phyloP scores from a whole-genome alignment of 805 yeast species.

The Candida xiaguanensis region DNA sequence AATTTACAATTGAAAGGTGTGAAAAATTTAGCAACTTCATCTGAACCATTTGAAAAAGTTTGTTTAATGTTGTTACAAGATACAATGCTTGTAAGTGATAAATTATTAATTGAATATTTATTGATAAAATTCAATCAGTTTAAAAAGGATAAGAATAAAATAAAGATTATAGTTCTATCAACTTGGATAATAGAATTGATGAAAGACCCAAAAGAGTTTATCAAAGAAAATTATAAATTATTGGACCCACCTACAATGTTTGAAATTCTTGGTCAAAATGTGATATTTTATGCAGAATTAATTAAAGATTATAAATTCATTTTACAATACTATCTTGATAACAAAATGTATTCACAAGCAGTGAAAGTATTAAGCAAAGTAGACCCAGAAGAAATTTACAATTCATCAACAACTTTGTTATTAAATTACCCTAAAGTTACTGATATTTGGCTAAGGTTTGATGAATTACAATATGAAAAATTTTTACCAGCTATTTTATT shows the following conservation, averaged over 20 bases:
- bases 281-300: conserved; percentile 64
- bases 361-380: conserved; percentile 43
- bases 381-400: conserved; percentile 45
- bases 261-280: conserved; percentile 66
- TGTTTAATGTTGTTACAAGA: conserved; percentile 46
- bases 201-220: conserved; percentile 31
- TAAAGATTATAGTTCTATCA: conserved; percentile 45
- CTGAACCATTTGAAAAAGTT: conserved; percentile 65
- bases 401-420: conserved; percentile 65
- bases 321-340: conserved; percentile 62
- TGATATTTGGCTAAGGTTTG: conserved; percentile 70
- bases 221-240: conserved; percentile 41
- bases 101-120: conserved; percentile 32
- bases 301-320: conserved; percentile 69
- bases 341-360: conserved; percentile 72
- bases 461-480: conserved; percentile 40
- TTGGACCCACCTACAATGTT: conserved; percentile 69
- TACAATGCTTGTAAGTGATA: conserved; percentile 16
- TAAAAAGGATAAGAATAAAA: conserved; percentile 24
- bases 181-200: conserved; percentile 65
- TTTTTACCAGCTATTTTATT: conserved; percentile 74
- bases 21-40: conserved; percentile 52
- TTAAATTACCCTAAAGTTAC: conserved; percentile 63
- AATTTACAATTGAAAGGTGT: conserved; percentile 40
- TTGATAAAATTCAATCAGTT: conserved; percentile 24